A percentile compares a stretch with the other conserved stretches of the same genome.
Conservation (phyloP, 352 stramenopile species). For the Globisporangium acanthophoron region DNA sequence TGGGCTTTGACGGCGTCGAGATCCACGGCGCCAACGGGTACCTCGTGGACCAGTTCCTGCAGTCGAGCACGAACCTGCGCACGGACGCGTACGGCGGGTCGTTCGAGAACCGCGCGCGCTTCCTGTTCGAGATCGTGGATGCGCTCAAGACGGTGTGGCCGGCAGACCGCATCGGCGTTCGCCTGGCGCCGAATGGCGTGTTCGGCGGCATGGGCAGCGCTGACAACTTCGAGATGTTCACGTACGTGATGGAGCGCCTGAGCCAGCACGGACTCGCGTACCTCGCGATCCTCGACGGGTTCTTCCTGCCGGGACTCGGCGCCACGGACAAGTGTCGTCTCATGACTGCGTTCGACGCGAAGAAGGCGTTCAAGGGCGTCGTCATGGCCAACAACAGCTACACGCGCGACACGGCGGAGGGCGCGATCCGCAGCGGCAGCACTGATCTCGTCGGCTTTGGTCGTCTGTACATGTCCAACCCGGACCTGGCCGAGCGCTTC, state of each 20-base stretch:
- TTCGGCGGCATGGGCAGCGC: slow-evolving; percentile 7
- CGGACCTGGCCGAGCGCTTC: slow-evolving; percentile 28
- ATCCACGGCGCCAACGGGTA: slow-evolving; percentile 88
- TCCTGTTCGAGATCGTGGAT: slow-evolving; percentile 55
- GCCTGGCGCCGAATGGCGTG: slow-evolving; percentile 7
- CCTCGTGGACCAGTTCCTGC: slow-evolving; percentile 76
- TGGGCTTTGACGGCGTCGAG: slow-evolving; percentile 90
- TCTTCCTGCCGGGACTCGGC: slow-evolving; percentile 1
- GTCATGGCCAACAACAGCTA: slow-evolving; percentile 13
- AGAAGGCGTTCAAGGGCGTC: slow-evolving; percentile 8
- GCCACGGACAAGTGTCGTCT: neutral
- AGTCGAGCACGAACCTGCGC: slow-evolving; percentile 43
- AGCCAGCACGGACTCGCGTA: slow-evolving; percentile 11
- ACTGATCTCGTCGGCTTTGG: slow-evolving; percentile 24
- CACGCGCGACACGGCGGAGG: slow-evolving; percentile 13
- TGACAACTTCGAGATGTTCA: slow-evolving; percentile 13
- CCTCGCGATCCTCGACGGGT: slow-evolving; percentile 10
- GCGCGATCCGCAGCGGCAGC: slow-evolving; percentile 8
- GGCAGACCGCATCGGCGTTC: slow-evolving; percentile 9
- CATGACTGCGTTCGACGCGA: slow-evolving; percentile 5
- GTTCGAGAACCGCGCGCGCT: slow-evolving; percentile 55
- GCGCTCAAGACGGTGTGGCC: slow-evolving; percentile 12
- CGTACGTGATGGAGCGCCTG: slow-evolving; percentile 14
- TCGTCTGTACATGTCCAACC: slow-evolving; percentile 30
- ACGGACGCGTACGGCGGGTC: slow-evolving; percentile 65